A percentile compares a stretch with the other conserved stretches of the same genome.
Evolutionary conservation across 2,329 filamentous ascomycete genomes (phyloP).

Genomic region (Peltaster fructicola): DNA sequence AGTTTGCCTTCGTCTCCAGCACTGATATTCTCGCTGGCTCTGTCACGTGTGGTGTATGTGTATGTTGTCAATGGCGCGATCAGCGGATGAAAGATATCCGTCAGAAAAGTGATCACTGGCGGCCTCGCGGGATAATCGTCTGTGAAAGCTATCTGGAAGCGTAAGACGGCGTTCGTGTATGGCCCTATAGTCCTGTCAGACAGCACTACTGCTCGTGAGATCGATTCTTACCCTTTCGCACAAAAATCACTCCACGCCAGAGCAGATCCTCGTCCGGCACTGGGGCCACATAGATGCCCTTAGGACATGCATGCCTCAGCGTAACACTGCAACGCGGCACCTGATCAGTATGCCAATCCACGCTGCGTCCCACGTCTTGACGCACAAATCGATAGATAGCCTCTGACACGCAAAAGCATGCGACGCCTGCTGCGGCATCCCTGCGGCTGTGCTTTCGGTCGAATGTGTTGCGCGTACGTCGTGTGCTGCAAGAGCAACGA

Average conservation of each 20-base stretch:
- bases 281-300: slow-evolving; percentile 73
- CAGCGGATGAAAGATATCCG: slow-evolving; percentile 88
- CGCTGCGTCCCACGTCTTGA: slow-evolving; percentile 2
- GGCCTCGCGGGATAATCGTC: slow-evolving; percentile 60
- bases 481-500: slow-evolving; percentile 3
- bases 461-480: slow-evolving; percentile 1
- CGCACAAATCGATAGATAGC: slow-evolving; percentile 67
- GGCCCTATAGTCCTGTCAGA: slow-evolving; percentile 43
- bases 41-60: slow-evolving; percentile 68
- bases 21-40: slow-evolving; percentile 60
- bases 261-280: slow-evolving; percentile 62
- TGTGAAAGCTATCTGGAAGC: slow-evolving; percentile 81
- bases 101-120: slow-evolving; percentile 72
- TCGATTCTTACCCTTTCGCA: slow-evolving; percentile 53
- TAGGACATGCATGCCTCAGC: slow-evolving; percentile 48
- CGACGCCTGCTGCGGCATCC: slow-evolving; percentile 9
- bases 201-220: slow-evolving; percentile 2
- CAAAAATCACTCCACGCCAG: slow-evolving; percentile 85
- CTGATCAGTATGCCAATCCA: not conserved
- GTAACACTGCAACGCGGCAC: slow-evolving; percentile 6
- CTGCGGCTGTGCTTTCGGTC: not conserved
- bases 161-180: slow-evolving; percentile 70
- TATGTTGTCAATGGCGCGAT: slow-evolving; percentile 89
- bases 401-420: slow-evolving; percentile 49
- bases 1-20: slow-evolving; percentile 68